Conservation (phyloP, 1,284 basidiomycete genomes). For the Chondrostereum purpureum region DNA sequence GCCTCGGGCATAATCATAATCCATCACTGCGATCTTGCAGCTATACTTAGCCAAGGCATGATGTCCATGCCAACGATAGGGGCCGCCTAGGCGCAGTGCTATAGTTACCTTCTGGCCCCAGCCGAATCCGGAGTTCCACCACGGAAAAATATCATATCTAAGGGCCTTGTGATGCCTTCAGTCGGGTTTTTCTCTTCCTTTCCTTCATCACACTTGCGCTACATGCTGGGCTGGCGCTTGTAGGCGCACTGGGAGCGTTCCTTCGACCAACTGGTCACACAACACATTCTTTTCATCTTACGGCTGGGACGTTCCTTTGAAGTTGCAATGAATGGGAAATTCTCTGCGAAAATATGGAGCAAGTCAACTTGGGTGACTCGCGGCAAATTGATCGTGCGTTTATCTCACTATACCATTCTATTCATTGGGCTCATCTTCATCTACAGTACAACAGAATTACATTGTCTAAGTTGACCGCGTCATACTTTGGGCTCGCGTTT, state of each 20-base stretch:
- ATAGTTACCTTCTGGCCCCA: not conserved
- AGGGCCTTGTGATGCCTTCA: not conserved
- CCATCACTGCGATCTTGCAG: too few relatives aligned
- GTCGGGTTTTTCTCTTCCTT: not conserved
- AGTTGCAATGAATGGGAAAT: too few relatives aligned
- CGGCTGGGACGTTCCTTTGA: slow-evolving; percentile 13
- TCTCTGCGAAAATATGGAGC: slow-evolving; percentile 9
- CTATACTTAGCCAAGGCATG: too few relatives aligned
- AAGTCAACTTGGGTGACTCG: slow-evolving; percentile 15
- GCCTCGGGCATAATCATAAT: too few relatives aligned
- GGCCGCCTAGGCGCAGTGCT: not conserved
- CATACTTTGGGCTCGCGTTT: slow-evolving; percentile 37
- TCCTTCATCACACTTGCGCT: not conserved
- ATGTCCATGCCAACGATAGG: too few relatives aligned
- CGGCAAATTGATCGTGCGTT: slow-evolving; percentile 23
- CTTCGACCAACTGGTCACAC: slow-evolving; percentile 1
- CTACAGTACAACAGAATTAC: slow-evolving; percentile 35
- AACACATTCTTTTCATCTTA: slow-evolving; percentile 10
- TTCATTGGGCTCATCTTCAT: too few relatives aligned
- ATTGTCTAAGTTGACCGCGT: slow-evolving; percentile 33
- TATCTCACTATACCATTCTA: not conserved
- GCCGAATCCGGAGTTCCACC: not conserved
- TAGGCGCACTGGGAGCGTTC: slow-evolving; percentile 1
- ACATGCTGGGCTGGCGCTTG: not conserved
- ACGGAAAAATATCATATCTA: not conserved